phyloP scores from a whole-genome alignment of 2,329 filamentous ascomycete species.

The Spiromastix sp. region DNA sequence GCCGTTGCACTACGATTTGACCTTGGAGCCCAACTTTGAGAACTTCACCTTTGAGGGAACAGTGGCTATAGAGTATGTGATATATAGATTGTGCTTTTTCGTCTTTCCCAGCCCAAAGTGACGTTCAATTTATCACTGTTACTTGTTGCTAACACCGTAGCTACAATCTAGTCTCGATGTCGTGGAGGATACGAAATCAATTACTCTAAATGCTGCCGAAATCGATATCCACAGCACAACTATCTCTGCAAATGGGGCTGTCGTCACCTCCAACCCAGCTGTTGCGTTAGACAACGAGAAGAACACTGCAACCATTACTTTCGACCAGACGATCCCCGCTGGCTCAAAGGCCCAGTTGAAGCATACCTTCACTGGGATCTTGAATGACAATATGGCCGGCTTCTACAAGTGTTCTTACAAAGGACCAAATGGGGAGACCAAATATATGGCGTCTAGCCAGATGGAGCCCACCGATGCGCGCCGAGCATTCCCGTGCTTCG shows the following conservation, averaged over 20 bases:
- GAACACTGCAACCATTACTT: constrained; percentile 73
- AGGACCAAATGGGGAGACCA: constrained; percentile 63
- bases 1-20: constrained; percentile 84
- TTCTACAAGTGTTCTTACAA: constrained; percentile 97
- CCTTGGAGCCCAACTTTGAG: constrained; percentile 80
- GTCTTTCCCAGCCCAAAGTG: too few species aligned
- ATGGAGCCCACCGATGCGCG: constrained; percentile 95
- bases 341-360: constrained; percentile 69
- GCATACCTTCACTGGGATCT: constrained; percentile 64
- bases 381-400: constrained; percentile 94
- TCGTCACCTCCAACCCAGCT: constrained; percentile 51
- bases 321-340: constrained; percentile 61
- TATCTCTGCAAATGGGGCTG: constrained; percentile 49
- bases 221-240: constrained; percentile 69
- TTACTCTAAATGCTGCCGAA: constrained; percentile 81
- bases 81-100: too few species aligned
- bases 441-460: constrained; percentile 81
- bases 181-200: constrained; percentile 68
- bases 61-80: constrained; percentile 63
- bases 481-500: constrained; percentile 90
- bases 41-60: constrained; percentile 79
- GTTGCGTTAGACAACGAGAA: constrained; percentile 66
- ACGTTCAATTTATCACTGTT: too few species aligned
- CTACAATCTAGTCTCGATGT: constrained; percentile 56
- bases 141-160: constrained; percentile 10